Evolutionary conservation across 768 basidiomycete species (phyloP).

Genomic region (Podaxis sp.): DNA sequence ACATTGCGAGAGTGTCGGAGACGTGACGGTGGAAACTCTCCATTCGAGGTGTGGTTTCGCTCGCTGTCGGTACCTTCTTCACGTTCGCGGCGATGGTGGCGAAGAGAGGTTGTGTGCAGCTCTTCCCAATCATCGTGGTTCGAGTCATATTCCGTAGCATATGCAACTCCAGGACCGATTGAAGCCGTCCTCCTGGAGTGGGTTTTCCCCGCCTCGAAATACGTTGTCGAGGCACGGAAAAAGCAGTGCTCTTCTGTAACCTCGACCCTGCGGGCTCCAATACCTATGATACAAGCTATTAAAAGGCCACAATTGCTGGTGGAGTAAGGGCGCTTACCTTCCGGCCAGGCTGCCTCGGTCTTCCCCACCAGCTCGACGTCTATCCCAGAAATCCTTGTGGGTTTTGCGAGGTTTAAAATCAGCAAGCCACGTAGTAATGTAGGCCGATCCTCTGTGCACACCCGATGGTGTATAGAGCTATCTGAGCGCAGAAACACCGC

Average conservation of each 20-base stretch:
- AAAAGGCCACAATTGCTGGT: slow-evolving; percentile 1
- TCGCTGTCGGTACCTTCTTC: neutral
- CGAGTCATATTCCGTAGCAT: slow-evolving; percentile 28
- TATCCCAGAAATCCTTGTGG: slow-evolving; percentile 84
- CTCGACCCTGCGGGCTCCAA: slow-evolving; percentile 73
- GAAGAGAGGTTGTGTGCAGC: neutral
- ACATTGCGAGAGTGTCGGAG: slow-evolving; percentile 17
- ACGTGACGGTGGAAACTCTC: neutral
- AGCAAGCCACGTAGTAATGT: slow-evolving; percentile 67
- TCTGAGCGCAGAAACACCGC: slow-evolving; percentile 67
- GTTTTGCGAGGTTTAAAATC: slow-evolving; percentile 58
- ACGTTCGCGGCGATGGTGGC: neutral
- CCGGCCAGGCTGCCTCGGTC: slow-evolving; percentile 75
- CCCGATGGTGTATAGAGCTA: slow-evolving; percentile 27
- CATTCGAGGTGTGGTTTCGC: neutral
- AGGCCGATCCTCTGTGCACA: slow-evolving; percentile 28
- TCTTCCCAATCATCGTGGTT: slow-evolving; percentile 26
- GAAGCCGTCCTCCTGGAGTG: slow-evolving; percentile 36
- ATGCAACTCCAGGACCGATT: slow-evolving; percentile 46
- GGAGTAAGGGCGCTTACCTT: slow-evolving; percentile 50
- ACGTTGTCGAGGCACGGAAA: slow-evolving; percentile 66
- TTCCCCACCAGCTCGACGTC: slow-evolving; percentile 76
- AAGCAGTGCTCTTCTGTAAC: slow-evolving; percentile 76
- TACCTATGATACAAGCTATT: slow-evolving; percentile 32
- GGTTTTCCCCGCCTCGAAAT: slow-evolving; percentile 61